A percentile compares a stretch with the other conserved stretches of the same genome.
Evolutionary conservation across 2,329 filamentous ascomycete genomes (phyloP).

Genomic region (Stylonectria norvegica): DNA sequence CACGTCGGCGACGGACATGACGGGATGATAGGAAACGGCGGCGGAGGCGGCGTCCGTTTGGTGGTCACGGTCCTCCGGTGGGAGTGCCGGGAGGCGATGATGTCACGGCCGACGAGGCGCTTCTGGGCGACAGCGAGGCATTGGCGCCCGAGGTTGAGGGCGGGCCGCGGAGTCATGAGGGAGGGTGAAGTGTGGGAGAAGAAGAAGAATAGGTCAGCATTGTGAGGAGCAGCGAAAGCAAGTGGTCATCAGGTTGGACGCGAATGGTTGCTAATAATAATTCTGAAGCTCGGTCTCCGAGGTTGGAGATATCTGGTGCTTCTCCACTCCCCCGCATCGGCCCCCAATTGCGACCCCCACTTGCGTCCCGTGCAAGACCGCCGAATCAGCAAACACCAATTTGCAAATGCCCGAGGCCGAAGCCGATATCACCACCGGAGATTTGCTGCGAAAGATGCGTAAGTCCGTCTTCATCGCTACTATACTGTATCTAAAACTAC

Average conservation of each 20-base stretch:
- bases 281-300: constrained; percentile 23
- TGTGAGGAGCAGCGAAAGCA: no score
- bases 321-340: constrained; percentile 23
- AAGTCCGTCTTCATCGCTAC: no score
- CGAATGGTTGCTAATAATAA: no score
- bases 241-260: no score
- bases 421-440: no score
- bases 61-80: no score
- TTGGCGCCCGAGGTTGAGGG: constrained; percentile 13
- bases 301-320: constrained; percentile 6
- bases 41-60: constrained; percentile 21
- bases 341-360: constrained; percentile 14
- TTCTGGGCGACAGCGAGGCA: constrained; percentile 8
- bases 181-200: background rate
- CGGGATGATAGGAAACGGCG: constrained; percentile 43
- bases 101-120: background rate
- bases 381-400: constrained; percentile 12
- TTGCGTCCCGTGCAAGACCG: constrained; percentile 6
- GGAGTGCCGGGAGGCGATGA: background rate
- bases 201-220: no score
- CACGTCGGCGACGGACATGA: constrained; percentile 75
- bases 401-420: constrained; percentile 6
- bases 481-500: background rate
- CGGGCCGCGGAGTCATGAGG: constrained; percentile 17
- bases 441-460: no score